Evolutionary conservation across 2,329 filamentous ascomycete genomes (phyloP).

Genomic region (Atkinsonella hypoxylon): DNA sequence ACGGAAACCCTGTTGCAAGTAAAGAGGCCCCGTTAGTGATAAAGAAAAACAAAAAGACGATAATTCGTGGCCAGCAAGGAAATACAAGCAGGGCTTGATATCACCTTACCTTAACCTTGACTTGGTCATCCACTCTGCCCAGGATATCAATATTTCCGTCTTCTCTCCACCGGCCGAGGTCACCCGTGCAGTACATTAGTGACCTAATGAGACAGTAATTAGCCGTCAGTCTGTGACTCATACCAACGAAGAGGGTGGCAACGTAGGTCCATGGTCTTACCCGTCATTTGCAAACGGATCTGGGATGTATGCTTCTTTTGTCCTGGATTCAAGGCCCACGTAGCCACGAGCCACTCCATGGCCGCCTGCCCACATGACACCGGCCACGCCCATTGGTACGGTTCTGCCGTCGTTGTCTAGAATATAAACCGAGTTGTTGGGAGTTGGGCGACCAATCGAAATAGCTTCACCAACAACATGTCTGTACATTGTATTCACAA

Average conservation of each 20-base stretch:
- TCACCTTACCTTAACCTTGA: conserved; percentile 41
- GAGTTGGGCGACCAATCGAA: conserved; percentile 42
- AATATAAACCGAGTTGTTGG: conserved; percentile 45
- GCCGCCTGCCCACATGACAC: conserved; percentile 46
- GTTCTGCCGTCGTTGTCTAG: conserved; percentile 33
- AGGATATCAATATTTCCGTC: conserved; percentile 43
- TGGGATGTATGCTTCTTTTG: conserved; percentile 33
- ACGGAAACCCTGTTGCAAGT: conserved; percentile 36
- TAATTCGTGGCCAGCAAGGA: not conserved
- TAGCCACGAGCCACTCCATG: conserved; percentile 43
- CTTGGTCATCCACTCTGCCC: conserved; percentile 47
- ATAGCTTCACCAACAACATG: conserved; percentile 33
- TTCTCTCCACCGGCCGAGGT: conserved; percentile 41
- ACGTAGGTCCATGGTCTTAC: conserved; percentile 20
- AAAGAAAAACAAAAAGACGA: not conserved
- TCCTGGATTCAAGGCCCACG: conserved; percentile 39
- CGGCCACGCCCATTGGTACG: conserved; percentile 33
- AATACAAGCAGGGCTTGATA: not conserved
- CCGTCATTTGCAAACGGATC: conserved; percentile 41
- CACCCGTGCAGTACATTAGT: conserved; percentile 49
- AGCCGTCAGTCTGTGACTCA: conserved; percentile 3
- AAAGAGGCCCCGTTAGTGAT: not conserved
- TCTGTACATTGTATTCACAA: conserved; percentile 44
- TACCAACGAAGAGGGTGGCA: not conserved
- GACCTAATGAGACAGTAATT: conserved; percentile 17